phyloP scores from a whole-genome alignment of 2,329 filamentous ascomycete species.

The Xylariaceae sp. region DNA sequence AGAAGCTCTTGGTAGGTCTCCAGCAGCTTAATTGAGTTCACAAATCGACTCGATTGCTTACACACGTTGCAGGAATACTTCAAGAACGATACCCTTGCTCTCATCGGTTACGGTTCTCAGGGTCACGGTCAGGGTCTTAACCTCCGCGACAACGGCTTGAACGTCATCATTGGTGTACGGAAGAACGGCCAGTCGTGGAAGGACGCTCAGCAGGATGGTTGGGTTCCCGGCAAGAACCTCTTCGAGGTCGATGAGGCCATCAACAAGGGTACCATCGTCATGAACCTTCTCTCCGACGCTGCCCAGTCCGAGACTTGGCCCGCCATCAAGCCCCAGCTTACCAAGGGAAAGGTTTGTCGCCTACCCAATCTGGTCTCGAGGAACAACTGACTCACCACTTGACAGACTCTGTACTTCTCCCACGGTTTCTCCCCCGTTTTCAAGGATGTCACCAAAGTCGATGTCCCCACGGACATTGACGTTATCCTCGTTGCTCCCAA shows the following conservation, averaged over 20 bases:
- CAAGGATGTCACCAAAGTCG: conserved; percentile 99
- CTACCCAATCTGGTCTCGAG: conserved; percentile 19
- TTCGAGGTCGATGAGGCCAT: conserved; percentile 99
- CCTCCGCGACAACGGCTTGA: conserved; percentile 98
- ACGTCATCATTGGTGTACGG: conserved; percentile 97
- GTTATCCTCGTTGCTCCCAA: conserved; percentile 99
- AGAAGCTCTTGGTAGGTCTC: conserved; percentile 86
- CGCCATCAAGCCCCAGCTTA: conserved; percentile 93
- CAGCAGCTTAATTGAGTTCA: neutral
- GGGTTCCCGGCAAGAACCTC: conserved; percentile 97
- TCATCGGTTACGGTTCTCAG: conserved; percentile 97
- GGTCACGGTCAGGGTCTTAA: conserved; percentile 99
- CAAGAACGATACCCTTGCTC: conserved; percentile 98
- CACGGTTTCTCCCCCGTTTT: conserved; percentile 99
- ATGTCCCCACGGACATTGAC: conserved; percentile 91
- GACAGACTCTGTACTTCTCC: conserved; percentile 97
- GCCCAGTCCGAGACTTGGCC: conserved; percentile 99
- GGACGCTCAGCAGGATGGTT: conserved; percentile 94
- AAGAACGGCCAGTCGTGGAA: conserved; percentile 99
- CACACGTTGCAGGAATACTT: conserved; percentile 75
- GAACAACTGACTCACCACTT: conserved; percentile 3
- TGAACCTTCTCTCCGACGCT: conserved; percentile 98
- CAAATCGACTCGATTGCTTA: conserved; percentile 14
- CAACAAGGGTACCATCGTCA: conserved; percentile 86
- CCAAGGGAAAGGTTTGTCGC: conserved; percentile 85